phyloP scores from a whole-genome alignment of 169 alveolate genomes.

The Cryptosporidium baileyi region DNA sequence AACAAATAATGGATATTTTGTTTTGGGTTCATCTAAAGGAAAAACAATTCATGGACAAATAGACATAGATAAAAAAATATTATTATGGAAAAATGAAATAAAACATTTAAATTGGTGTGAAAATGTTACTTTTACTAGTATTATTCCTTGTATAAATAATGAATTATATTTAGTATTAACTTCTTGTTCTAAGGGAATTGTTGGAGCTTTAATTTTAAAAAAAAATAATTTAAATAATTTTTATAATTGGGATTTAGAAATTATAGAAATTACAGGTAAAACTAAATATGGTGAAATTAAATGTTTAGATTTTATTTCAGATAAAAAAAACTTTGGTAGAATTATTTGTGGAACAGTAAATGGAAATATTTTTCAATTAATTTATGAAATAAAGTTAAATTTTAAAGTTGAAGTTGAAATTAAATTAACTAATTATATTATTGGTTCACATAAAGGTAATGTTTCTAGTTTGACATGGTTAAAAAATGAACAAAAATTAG shows the following conservation, averaged over 20 bases:
- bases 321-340: not conserved
- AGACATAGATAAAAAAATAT: not conserved
- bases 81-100: not conserved
- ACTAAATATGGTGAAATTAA: slow-evolving; percentile 63
- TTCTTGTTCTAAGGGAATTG: slow-evolving; percentile 42
- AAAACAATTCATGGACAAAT: not conserved
- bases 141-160: not conserved
- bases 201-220: slow-evolving; percentile 26
- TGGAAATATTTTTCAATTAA: slow-evolving; percentile 13
- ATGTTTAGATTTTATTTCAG: slow-evolving; percentile 7
- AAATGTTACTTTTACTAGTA: not conserved
- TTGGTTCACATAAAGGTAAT: slow-evolving; percentile 42
- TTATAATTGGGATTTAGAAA: not conserved
- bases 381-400: not conserved
- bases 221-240: not conserved
- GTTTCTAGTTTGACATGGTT: slow-evolving; percentile 43
- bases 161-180: not conserved
- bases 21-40: slow-evolving; percentile 55
- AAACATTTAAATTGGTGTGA: not conserved
- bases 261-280: slow-evolving; percentile 1
- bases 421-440: not conserved
- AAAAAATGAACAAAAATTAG: not conserved
- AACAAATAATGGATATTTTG: not conserved
- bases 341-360: slow-evolving; percentile 52
- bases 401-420: not conserved